A percentile compares a stretch with the other conserved stretches of the same genome.
These are phyloP conservation scores for Lagerstroemia speciosa DNA, from an alignment of 345 rosid species.

Conservation along the genomic window DNA sequence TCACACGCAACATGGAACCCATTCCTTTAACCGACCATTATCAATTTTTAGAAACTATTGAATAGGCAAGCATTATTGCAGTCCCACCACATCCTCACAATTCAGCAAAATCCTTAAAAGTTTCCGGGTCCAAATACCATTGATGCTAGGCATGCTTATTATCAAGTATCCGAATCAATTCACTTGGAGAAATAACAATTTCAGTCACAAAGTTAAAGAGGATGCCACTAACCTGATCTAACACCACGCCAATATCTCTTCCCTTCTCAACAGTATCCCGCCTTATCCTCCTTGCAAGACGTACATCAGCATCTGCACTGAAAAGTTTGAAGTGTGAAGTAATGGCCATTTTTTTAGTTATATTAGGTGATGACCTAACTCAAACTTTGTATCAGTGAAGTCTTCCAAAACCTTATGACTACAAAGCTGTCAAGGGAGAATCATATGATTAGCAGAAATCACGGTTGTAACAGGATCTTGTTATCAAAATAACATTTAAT, in stretches of 20 bases:
- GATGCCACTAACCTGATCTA: slow-evolving; percentile 67
- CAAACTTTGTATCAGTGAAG: neutral
- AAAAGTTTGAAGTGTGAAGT: slow-evolving; percentile 33
- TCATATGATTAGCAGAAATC: too few species aligned
- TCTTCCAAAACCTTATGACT: too few species aligned
- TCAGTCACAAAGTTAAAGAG: neutral
- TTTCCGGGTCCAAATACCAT: neutral
- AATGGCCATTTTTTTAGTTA: neutral
- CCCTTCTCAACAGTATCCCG: slow-evolving; percentile 85
- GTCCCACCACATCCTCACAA: neutral
- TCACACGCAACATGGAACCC: neutral
- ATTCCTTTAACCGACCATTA: neutral
- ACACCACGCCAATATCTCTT: slow-evolving; percentile 79
- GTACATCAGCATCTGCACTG: slow-evolving; percentile 98
- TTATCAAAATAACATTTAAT: too few species aligned
- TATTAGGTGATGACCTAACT: neutral
- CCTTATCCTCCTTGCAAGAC: slow-evolving; percentile 92
- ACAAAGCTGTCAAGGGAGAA: too few species aligned
- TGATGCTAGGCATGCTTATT: neutral
- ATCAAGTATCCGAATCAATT: neutral
- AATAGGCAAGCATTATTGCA: neutral
- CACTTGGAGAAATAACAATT: neutral
- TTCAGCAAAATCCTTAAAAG: neutral
- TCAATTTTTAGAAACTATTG: neutral
- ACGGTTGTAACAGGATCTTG: too few species aligned